phyloP scores from a whole-genome alignment of 148 eudicot genomes.

The Selenicereus undatus region DNA sequence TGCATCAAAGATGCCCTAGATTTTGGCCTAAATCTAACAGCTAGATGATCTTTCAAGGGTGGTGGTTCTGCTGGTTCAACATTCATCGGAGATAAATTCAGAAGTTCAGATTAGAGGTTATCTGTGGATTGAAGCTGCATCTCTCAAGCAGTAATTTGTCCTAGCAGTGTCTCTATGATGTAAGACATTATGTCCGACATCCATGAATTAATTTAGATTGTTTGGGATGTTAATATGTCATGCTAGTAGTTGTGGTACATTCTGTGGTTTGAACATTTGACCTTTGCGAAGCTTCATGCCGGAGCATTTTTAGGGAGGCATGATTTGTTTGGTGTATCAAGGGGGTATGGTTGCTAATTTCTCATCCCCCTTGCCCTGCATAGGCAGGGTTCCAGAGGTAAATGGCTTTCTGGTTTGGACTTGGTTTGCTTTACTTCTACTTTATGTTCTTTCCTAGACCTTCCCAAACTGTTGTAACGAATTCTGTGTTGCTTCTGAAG shows the following conservation, averaged over 20 bases:
- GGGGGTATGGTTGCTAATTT: background rate
- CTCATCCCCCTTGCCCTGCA: background rate
- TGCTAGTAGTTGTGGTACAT: background rate
- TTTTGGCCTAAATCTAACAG: background rate
- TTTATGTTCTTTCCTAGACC: background rate
- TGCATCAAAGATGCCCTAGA: background rate
- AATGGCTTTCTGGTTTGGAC: background rate
- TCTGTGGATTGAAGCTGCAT: background rate
- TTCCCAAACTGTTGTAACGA: background rate
- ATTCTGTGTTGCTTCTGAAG: background rate
- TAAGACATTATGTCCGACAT: background rate
- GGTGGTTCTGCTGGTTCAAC: too few species aligned
- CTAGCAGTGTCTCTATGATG: background rate
- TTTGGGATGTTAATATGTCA: background rate
- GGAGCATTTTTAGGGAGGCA: background rate
- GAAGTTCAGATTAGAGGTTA: background rate
- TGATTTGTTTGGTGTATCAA: background rate
- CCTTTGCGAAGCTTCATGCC: background rate
- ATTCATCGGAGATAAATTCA: background rate
- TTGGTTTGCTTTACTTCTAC: background rate
- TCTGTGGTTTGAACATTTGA: background rate
- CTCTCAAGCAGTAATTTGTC: background rate
- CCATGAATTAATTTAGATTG: background rate
- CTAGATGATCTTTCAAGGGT: background rate
- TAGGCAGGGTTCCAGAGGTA: background rate